Percentiles rank a stretch among this genome's conserved stretches.
These are phyloP conservation scores for Stachybotrys chlorohalonatus DNA, from an alignment of 2,329 filamentous ascomycete genomes.

Conservation along the genomic window DNA sequence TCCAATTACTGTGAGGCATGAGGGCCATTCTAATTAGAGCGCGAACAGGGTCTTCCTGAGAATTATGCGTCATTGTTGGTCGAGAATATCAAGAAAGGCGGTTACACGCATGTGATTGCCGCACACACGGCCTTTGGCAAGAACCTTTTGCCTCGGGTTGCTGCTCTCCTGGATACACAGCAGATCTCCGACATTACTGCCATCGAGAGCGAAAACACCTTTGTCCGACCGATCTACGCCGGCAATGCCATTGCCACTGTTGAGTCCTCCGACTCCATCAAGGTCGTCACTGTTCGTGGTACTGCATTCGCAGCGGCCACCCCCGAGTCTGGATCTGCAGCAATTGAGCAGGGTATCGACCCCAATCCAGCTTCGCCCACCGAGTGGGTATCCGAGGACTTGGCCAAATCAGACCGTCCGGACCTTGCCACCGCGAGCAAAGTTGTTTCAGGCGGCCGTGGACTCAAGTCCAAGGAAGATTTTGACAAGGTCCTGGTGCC, in stretches of 20 bases:
- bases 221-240: slow-evolving; percentile 93
- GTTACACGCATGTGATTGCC: slow-evolving; percentile 84
- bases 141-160: slow-evolving; percentile 83
- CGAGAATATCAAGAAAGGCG: slow-evolving; percentile 94
- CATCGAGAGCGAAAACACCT: slow-evolving; percentile 86
- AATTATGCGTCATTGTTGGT: slow-evolving; percentile 88
- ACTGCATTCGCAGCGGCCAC: slow-evolving; percentile 79
- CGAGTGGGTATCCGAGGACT: slow-evolving; percentile 90
- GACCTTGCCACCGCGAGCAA: slow-evolving; percentile 82
- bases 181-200: slow-evolving; percentile 87
- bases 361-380: slow-evolving; percentile 64
- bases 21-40: slow-evolving; percentile 1
- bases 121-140: slow-evolving; percentile 96
- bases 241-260: slow-evolving; percentile 96
- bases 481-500: slow-evolving; percentile 91
- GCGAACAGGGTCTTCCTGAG: slow-evolving; percentile 69
- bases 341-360: slow-evolving; percentile 74
- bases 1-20: background rate
- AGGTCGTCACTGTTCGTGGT: slow-evolving; percentile 85
- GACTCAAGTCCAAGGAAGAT: slow-evolving; percentile 95
- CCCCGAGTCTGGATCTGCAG: slow-evolving; percentile 61
- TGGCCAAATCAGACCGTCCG: slow-evolving; percentile 87
- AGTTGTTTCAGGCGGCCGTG: slow-evolving; percentile 89
- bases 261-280: slow-evolving; percentile 76
- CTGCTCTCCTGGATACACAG: slow-evolving; percentile 83